Percentiles rank a stretch among this genome's conserved stretches.
Evolutionary conservation across 2,329 filamentous ascomycete species (phyloP).

Genomic region (Zymoseptoria pseudotritici): DNA sequence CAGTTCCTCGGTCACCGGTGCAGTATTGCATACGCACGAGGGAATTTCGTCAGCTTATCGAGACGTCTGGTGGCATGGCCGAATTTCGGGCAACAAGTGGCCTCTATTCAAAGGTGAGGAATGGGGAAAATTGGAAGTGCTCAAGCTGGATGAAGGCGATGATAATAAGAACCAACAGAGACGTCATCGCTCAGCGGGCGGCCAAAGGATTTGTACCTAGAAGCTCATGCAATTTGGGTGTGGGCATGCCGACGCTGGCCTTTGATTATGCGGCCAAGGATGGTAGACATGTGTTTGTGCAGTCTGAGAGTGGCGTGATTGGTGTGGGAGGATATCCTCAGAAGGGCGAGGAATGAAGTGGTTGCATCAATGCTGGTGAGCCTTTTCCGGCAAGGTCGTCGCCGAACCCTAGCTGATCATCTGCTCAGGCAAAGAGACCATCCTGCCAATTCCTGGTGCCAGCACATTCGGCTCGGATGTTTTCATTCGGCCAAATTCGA

Average conservation of each 20-base stretch:
- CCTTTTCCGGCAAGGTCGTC: background rate
- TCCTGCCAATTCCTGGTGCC: conserved; percentile 72
- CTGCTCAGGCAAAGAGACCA: conserved; percentile 70
- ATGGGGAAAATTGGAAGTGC: conserved; percentile 66
- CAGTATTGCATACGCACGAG: no score
- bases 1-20: no score
- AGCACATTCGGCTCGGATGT: conserved; percentile 78
- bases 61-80: no score
- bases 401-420: background rate
- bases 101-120: conserved; percentile 65
- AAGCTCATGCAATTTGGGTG: no score
- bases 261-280: no score
- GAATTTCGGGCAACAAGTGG: conserved; percentile 45
- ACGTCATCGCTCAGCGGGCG: conserved; percentile 73
- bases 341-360: conserved; percentile 68
- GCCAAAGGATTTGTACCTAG: conserved; percentile 46
- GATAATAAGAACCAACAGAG: conserved; percentile 53
- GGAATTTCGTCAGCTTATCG: no score
- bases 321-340: conserved; percentile 37
- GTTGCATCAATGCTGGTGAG: conserved; percentile 68
- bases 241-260: no score
- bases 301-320: conserved; percentile 49
- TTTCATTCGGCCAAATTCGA: conserved; percentile 84
- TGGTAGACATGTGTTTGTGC: conserved; percentile 6
- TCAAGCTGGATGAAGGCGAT: conserved; percentile 62